These are phyloP conservation scores for Fusarium protoensiforme DNA, from an alignment of 2,329 filamentous ascomycete genomes.

Conservation along the genomic window DNA sequence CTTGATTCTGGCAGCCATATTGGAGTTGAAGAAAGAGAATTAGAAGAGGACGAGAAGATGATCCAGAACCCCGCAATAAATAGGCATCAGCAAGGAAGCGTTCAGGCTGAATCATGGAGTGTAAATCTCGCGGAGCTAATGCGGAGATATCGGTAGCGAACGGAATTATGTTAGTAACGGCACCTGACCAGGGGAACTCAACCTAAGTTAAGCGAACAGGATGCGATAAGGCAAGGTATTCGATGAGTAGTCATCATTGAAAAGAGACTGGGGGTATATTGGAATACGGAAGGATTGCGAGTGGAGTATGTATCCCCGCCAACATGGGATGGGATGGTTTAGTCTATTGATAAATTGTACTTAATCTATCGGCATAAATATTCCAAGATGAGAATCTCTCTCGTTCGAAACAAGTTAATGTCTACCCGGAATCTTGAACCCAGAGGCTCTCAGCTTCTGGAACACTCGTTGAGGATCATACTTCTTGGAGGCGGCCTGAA, in stretches of 20 bases:
- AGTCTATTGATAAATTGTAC: background rate
- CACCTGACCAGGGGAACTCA: background rate
- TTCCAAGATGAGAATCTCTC: background rate
- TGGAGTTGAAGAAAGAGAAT: background rate
- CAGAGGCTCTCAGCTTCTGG: background rate
- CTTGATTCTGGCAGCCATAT: conserved; percentile 6
- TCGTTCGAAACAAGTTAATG: background rate
- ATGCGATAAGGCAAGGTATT: background rate
- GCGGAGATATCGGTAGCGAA: conserved; percentile 27
- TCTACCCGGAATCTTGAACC: background rate
- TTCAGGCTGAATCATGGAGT: background rate
- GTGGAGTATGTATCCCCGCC: background rate
- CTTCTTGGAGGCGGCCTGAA: conserved; percentile 43
- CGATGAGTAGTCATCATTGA: background rate
- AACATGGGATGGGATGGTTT: no score
- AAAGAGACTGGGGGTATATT: background rate
- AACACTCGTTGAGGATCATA: conserved; percentile 43
- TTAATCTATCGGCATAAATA: background rate
- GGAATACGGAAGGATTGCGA: background rate
- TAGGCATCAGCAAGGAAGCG: background rate
- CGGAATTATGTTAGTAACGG: background rate
- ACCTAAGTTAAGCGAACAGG: background rate
- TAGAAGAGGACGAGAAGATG: background rate
- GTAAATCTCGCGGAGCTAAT: background rate
- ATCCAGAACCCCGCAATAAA: background rate